Conservation (phyloP, 2,329 filamentous ascomycete species). For the Pestalotiopsis sp. region DNA sequence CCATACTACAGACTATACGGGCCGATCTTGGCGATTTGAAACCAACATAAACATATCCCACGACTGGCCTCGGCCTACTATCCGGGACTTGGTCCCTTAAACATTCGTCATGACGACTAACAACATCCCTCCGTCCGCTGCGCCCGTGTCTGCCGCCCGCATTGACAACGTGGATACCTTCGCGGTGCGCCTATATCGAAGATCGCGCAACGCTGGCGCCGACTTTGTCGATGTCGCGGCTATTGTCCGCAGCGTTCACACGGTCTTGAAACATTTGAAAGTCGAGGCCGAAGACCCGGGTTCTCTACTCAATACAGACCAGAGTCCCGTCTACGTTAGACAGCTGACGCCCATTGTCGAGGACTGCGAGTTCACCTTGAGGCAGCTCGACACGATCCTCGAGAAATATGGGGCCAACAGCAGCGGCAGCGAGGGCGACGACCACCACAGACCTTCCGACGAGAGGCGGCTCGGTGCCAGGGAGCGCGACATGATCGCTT, state of each 20-base stretch:
- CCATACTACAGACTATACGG: background rate
- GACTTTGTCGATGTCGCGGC: conserved; percentile 52
- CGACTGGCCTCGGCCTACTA: conserved; percentile 7
- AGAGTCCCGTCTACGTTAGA: conserved; percentile 45
- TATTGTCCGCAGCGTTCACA: conserved; percentile 56
- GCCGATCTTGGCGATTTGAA: background rate
- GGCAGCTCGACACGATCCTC: conserved; percentile 56
- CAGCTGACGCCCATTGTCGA: conserved; percentile 56
- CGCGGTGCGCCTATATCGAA: conserved; percentile 57
- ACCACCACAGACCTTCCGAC: conserved; percentile 19
- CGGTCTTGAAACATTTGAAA: conserved; percentile 59
- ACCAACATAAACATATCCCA: background rate
- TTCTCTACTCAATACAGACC: conserved; percentile 52
- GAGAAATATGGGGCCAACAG: conserved; percentile 42
- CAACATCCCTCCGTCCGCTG: conserved; percentile 19
- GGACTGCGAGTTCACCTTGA: conserved; percentile 57
- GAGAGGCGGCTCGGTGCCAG: conserved; percentile 34
- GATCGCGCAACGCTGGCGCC: conserved; percentile 50
- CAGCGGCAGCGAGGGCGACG: conserved; percentile 23
- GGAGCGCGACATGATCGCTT: conserved; percentile 41
- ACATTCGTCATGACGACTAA: conserved; percentile 29
- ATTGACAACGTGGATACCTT: conserved; percentile 60
- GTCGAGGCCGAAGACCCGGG: conserved; percentile 59
- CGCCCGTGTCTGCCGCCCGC: conserved; percentile 37
- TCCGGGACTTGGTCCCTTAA: conserved; percentile 15